These are phyloP conservation scores for Metschnikowia orientalis DNA, from an alignment of 805 yeast genomes.

Conservation along the genomic window DNA sequence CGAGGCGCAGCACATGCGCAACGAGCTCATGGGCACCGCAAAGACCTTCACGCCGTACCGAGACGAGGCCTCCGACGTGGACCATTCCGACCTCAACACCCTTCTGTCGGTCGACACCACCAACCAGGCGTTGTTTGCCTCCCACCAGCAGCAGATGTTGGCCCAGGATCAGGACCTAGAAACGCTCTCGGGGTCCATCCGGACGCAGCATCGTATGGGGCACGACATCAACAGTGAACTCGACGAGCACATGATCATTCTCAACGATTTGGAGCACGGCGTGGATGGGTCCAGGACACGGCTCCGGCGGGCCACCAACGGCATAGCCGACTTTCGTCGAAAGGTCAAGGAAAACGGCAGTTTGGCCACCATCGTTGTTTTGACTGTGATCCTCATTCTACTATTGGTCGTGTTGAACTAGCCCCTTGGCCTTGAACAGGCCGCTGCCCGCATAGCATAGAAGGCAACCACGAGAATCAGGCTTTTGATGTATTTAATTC, in stretches of 20 bases:
- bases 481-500: no score
- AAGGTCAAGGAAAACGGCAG: conserved; percentile 40
- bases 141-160: conserved; percentile 38
- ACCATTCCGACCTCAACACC: conserved; percentile 18
- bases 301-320: conserved; percentile 29
- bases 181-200: conserved; percentile 30
- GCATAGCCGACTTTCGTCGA: conserved; percentile 30
- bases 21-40: conserved; percentile 34
- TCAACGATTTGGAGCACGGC: conserved; percentile 40
- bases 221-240: conserved; percentile 34
- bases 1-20: conserved; percentile 20
- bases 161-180: conserved; percentile 37
- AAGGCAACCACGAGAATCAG: no score
- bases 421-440: no score
- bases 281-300: conserved; percentile 32
- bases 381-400: conserved; percentile 37
- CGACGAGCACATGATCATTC: conserved; percentile 38
- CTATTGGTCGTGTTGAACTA: conserved; percentile 38
- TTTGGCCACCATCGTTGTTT: conserved; percentile 37
- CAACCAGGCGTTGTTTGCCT: conserved; percentile 40
- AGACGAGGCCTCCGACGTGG: conserved; percentile 7
- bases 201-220: conserved; percentile 39
- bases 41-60: conserved; percentile 29
- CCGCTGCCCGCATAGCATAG: not conserved
- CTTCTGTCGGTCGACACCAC: conserved; percentile 25